phyloP scores from a whole-genome alignment of 2,329 filamentous ascomycete species.

The Botrytis byssoidea region DNA sequence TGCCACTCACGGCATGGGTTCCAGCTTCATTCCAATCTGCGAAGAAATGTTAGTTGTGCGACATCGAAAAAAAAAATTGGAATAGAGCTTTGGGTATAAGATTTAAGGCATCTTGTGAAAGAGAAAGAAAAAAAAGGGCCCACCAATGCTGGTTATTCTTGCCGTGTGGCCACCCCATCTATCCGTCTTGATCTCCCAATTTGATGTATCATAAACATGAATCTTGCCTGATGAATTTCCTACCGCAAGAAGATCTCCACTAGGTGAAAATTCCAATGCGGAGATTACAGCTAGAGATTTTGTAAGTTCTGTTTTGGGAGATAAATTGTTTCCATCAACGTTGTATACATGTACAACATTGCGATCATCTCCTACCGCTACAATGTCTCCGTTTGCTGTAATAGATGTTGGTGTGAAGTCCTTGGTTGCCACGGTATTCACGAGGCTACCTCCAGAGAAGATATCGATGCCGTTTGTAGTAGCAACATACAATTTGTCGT shows the following conservation, averaged over 20 bases:
- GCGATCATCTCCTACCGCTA: conserved; percentile 76
- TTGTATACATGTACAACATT: conserved; percentile 75
- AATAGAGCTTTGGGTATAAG: not conserved
- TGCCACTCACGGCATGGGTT: conserved; percentile 78
- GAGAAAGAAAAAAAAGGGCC: not conserved
- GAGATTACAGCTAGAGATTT: conserved; percentile 72
- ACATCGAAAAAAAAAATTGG: not conserved
- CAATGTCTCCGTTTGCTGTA: conserved; percentile 62
- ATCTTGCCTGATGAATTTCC: conserved; percentile 88
- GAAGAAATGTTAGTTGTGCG: not conserved
- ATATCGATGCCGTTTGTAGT: conserved; percentile 58
- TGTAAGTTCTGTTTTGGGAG: conserved; percentile 48
- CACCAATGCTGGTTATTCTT: conserved; percentile 58
- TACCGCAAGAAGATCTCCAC: conserved; percentile 75
- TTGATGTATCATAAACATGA: conserved; percentile 66
- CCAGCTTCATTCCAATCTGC: conserved; percentile 72
- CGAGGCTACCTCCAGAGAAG: conserved; percentile 58
- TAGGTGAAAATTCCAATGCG: conserved; percentile 76
- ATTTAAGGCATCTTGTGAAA: not conserved
- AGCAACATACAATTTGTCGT: conserved; percentile 49
- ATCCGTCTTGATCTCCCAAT: conserved; percentile 75
- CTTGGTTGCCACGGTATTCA: conserved; percentile 57
- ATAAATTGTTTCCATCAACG: conserved; percentile 56
- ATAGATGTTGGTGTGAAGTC: conserved; percentile 68
- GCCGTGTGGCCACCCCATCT: conserved; percentile 72